Conservation (phyloP, 2,329 filamentous ascomycete species). For the Trichoderma hamatum region DNA sequence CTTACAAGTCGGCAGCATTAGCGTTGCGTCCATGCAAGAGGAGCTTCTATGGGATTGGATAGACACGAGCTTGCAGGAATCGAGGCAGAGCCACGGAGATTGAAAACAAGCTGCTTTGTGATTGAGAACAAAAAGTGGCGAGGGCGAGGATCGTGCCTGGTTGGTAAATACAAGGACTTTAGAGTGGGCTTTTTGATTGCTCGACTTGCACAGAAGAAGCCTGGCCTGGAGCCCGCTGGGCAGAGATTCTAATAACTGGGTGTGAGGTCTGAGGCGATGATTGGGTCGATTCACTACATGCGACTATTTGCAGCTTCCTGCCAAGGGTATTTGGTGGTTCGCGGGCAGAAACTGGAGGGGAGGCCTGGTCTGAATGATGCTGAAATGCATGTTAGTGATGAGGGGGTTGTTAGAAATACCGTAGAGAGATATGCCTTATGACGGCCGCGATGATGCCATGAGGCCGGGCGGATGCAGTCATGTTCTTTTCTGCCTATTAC, state of each 20-base stretch:
- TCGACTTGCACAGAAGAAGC: neutral
- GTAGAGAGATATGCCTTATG: neutral
- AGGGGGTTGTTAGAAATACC: neutral
- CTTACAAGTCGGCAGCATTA: neutral
- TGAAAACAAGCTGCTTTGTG: neutral
- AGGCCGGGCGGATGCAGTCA: constrained; percentile 15
- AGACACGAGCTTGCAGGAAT: neutral
- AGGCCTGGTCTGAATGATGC: neutral
- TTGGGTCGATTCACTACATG: constrained; percentile 21
- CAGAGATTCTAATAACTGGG: neutral
- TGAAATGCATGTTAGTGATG: neutral
- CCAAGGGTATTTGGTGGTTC: constrained; percentile 18
- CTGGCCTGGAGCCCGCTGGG: neutral
- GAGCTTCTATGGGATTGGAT: constrained; percentile 3
- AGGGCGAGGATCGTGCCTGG: constrained; percentile 17
- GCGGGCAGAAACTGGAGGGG: neutral
- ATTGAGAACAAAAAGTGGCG: neutral
- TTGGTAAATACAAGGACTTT: neutral
- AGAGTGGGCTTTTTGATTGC: neutral
- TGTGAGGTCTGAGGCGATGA: constrained; percentile 21
- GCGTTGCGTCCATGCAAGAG: constrained; percentile 1
- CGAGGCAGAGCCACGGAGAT: constrained; percentile 18
- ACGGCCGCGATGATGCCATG: neutral
- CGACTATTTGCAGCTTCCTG: neutral
- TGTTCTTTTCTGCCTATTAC: neutral